phyloP scores from a whole-genome alignment of 345 rosid species.

The Eucalyptus tenuipes region DNA sequence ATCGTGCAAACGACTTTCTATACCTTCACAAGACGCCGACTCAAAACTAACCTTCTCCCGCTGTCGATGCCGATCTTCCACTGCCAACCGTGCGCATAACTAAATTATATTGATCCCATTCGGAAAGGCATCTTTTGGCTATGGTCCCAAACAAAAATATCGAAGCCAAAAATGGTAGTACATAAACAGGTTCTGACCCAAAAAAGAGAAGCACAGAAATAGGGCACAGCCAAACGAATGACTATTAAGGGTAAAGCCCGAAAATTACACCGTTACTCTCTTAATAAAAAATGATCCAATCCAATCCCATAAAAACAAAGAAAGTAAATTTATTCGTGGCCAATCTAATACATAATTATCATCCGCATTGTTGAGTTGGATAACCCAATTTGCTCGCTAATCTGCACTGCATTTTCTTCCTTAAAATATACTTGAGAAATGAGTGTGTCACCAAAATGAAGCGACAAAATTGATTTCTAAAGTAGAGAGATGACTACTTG shows the following conservation, averaged over 20 bases:
- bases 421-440: neutral
- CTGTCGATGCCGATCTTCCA: neutral
- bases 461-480: too few relatives aligned
- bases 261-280: neutral
- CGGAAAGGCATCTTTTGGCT: too few relatives aligned
- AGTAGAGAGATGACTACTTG: neutral
- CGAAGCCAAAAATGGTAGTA: too few relatives aligned
- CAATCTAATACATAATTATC: neutral
- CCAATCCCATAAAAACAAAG: too few relatives aligned
- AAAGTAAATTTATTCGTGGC: too few relatives aligned
- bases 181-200: too few relatives aligned
- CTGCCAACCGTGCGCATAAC: neutral
- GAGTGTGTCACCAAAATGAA: neutral
- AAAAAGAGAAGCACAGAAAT: neutral
- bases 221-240: neutral
- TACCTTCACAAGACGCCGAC: neutral
- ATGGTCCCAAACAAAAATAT: too few relatives aligned
- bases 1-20: neutral
- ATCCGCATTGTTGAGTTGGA: neutral
- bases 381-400: neutral
- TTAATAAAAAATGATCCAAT: neutral
- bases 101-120: neutral
- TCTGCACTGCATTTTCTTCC: too few relatives aligned
- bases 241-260: neutral
- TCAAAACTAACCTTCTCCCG: neutral